Evolutionary conservation across 225 moss, liverwort and hornwort genomes (phyloP).

Genomic region (Physcomitrium patens): DNA sequence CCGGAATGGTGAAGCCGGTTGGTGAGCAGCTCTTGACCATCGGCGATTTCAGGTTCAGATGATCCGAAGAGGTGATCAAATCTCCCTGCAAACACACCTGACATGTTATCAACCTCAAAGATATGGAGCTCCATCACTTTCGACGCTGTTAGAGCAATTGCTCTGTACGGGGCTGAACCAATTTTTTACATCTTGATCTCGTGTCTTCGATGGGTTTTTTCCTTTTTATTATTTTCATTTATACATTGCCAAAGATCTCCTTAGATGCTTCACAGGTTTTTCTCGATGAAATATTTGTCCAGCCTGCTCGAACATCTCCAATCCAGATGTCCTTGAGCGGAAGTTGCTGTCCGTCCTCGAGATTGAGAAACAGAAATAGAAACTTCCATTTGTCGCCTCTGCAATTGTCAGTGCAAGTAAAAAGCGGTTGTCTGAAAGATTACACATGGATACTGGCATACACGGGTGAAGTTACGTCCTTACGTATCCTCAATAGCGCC

Average conservation of each 20-base stretch:
- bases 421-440: neutral
- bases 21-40: constrained; percentile 6
- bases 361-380: neutral
- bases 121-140: neutral
- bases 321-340: neutral
- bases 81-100: neutral
- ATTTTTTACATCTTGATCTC: neutral
- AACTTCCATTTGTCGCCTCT: neutral
- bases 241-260: constrained; percentile 14
- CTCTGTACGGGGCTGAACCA: neutral
- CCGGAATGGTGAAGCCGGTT: constrained; percentile 3
- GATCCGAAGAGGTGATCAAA: constrained; percentile 16
- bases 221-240: neutral
- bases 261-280: neutral
- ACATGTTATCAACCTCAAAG: constrained; percentile 1
- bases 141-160: neutral
- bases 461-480: neutral
- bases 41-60: constrained; percentile 3
- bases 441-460: neutral
- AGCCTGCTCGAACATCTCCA: neutral
- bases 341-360: neutral
- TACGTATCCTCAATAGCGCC: neutral
- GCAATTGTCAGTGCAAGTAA: neutral
- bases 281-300: neutral
- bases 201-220: neutral